phyloP scores from a whole-genome alignment of 2,329 filamentous ascomycete species.

The Fusarium chuoi region DNA sequence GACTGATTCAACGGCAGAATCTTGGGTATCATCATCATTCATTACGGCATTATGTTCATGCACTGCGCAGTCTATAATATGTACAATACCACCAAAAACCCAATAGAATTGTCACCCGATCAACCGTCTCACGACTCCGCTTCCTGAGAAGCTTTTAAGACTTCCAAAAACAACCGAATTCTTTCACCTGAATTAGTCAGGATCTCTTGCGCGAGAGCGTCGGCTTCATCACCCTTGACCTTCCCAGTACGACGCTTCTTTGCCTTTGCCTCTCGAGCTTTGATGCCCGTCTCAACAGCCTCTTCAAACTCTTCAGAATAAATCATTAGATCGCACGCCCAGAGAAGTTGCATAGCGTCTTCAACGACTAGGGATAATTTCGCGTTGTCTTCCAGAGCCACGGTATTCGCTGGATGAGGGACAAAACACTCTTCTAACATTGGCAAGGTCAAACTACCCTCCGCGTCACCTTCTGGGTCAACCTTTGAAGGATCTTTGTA shows the following conservation, averaged over 20 bases:
- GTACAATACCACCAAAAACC: conserved; percentile 27
- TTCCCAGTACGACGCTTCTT: conserved; percentile 54
- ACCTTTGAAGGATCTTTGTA: conserved; percentile 55
- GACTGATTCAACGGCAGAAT: neutral
- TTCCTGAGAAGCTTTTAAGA: conserved; percentile 43
- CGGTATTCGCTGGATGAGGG: conserved; percentile 70
- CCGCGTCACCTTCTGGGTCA: conserved; percentile 49
- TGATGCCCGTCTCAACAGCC: conserved; percentile 59
- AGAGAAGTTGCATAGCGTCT: conserved; percentile 67
- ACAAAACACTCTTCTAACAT: conserved; percentile 71
- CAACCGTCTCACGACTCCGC: conserved; percentile 24
- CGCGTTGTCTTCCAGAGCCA: conserved; percentile 73
- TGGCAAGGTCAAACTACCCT: conserved; percentile 53
- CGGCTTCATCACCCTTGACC: conserved; percentile 48
- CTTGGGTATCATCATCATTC: conserved; percentile 38
- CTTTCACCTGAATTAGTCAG: conserved; percentile 58
- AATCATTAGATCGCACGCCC: conserved; percentile 47
- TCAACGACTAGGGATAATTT: conserved; percentile 78
- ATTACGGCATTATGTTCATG: conserved; percentile 40
- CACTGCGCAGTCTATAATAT: conserved; percentile 36
- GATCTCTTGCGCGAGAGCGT: conserved; percentile 55
- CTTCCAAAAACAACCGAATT: conserved; percentile 53
- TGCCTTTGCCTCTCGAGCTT: conserved; percentile 59
- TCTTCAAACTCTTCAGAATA: conserved; percentile 51
- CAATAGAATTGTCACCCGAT: neutral